Base-by-base conservation (phyloP, 371 early-diverging fungal species). In the Saksenaea oblongispora region DNA sequence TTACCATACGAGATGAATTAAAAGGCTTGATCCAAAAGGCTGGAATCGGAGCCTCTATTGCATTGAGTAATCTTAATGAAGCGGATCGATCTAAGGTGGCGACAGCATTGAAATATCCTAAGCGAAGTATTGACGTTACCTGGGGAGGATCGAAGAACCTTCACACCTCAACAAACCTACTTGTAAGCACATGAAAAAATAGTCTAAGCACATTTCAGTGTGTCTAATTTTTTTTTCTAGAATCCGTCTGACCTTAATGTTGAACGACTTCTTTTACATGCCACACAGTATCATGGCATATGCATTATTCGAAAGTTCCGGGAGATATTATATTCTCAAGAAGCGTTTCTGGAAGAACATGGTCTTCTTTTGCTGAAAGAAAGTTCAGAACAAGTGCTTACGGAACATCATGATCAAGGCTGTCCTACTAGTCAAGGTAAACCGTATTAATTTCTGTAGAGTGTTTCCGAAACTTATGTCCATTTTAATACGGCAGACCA, bases 231-330 rank as follows among this genome's bases (percentile, higher is more conserved):
- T 13, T 54, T 56, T n/a, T 44, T 36, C 11, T 62, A 83, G 83
- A 74, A 83, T 27, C 72, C 87, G 10, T 74, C 83, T 0, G 71
- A 83, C 57, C 54, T 87, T 14, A 78, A 83, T 34, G 68, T 80
- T 5, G 87, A 85, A 41, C 69, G 76, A 7, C 60, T 87, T 18
- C 63, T 87, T 13, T 60, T 82, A 44, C 83, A 78, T 63, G 74
- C 78, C 5, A 85, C 84, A 9, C 70, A 74, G 51, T 75, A 78
- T 61, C 84, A 84, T 59, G 70, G 78, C 5, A 60, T 73, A n/a
- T 78, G 78, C 41, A 82, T 84, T 42, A 80, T 83, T 42, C 68
- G 78, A 22, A 82, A 78, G 41, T 78, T 86, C 47, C 71, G 79
- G 28, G 58, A 74, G 42, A 66, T 76, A 0, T 67, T 85, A 31